Conservation (phyloP, 176 grass and related monocot species). For the Puya raimondii region DNA sequence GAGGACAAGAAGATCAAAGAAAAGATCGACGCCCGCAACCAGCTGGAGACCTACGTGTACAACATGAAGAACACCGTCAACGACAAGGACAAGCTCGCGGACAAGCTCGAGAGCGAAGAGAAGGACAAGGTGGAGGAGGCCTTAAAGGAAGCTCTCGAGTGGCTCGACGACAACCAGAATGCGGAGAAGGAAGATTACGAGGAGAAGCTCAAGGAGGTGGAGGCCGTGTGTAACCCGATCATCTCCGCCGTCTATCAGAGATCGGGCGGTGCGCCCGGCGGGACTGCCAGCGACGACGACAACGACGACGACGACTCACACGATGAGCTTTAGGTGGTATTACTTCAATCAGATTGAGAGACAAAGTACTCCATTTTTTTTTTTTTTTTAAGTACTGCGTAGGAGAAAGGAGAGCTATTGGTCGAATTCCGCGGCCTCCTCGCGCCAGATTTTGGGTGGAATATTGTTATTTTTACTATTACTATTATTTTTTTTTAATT, state of each 20-base stretch:
- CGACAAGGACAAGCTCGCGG: conserved; percentile 61
- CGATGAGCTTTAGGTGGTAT: conserved; percentile 50
- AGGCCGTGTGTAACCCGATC: conserved; percentile 65
- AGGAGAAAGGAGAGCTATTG: no score
- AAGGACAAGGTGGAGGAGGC: conserved; percentile 74
- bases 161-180: conserved; percentile 59
- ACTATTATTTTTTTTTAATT: no score
- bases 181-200: conserved; percentile 68
- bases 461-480: no score
- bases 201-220: conserved; percentile 77
- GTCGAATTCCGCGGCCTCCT: no score
- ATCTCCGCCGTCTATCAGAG: conserved; percentile 59
- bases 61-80: conserved; percentile 67
- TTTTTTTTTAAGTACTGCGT: no score
- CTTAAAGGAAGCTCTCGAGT: conserved; percentile 57
- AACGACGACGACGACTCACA: conserved; percentile 30
- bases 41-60: conserved; percentile 57
- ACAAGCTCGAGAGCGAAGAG: conserved; percentile 70
- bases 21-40: conserved; percentile 53
- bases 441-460: no score
- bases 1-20: conserved; percentile 79
- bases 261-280: conserved; percentile 19
- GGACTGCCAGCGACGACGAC: neutral
- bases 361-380: no score
- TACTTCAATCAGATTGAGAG: neutral